Conservation (phyloP, 1,284 basidiomycete genomes). For the Apiotrichum akiyoshidainum region DNA sequence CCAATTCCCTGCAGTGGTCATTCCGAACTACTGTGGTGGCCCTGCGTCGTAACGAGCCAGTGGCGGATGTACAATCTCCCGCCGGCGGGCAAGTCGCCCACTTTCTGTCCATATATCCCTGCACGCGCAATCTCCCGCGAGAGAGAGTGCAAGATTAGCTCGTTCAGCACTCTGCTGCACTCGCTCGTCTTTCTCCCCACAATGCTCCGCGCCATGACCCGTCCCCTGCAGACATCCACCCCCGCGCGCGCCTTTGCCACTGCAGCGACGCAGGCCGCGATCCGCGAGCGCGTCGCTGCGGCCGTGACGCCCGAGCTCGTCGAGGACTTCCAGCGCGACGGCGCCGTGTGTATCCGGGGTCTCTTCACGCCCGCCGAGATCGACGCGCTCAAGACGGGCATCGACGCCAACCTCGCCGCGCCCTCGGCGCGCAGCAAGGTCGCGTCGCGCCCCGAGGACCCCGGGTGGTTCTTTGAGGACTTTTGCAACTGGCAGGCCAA, state of each 20-base stretch:
- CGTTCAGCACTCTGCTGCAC: no score
- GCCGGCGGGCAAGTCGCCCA: no score
- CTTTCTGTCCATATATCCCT: no score
- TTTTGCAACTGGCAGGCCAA: conserved; percentile 20
- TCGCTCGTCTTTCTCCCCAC: no score
- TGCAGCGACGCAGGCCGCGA: not conserved
- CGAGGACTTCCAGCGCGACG: conserved; percentile 8
- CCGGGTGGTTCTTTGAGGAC: conserved; percentile 24
- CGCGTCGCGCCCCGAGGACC: conserved; percentile 12
- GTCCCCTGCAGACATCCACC: no score
- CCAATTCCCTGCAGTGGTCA: no score
- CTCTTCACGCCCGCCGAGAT: conserved; percentile 18
- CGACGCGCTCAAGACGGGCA: conserved; percentile 7
- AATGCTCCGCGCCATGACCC: not conserved
- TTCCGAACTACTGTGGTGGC: no score
- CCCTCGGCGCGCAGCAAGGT: conserved; percentile 11
- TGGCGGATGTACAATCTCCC: no score
- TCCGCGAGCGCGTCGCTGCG: conserved; percentile 8
- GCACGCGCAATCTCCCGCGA: no score
- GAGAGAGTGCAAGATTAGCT: no score
- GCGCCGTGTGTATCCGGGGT: conserved; percentile 11
- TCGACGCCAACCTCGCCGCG: conserved; percentile 12
- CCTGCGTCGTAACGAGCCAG: no score
- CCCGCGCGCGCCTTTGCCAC: not conserved
- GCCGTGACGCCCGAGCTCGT: conserved; percentile 15